Percentiles rank a stretch among this genome's conserved stretches.
These are phyloP conservation scores for Stromatinia cepivora DNA, from an alignment of 2,329 filamentous ascomycete species.

Conservation along the genomic window DNA sequence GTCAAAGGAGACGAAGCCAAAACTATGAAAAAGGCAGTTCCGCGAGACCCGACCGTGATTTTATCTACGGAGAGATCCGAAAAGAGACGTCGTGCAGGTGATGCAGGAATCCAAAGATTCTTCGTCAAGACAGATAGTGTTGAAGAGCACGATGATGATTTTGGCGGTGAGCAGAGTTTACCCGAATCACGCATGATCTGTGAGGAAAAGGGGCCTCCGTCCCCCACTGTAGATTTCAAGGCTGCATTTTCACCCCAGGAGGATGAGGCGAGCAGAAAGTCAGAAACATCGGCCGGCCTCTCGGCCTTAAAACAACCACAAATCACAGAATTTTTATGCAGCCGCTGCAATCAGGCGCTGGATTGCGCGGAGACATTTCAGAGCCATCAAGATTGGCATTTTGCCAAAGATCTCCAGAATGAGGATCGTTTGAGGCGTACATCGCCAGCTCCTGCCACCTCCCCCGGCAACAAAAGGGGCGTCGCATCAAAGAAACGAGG, in stretches of 20 bases:
- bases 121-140: conserved; percentile 37
- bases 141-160: conserved; percentile 37
- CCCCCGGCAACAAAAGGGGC: conserved; percentile 40
- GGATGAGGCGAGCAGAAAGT: conserved; percentile 39
- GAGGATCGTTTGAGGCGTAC: conserved; percentile 31
- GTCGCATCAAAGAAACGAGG: conserved; percentile 34
- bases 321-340: conserved; percentile 53
- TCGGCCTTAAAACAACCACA: conserved; percentile 41
- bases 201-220: conserved; percentile 25
- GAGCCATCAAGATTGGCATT: conserved; percentile 92
- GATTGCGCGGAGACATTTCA: conserved; percentile 57
- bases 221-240: conserved; percentile 13
- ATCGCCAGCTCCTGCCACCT: conserved; percentile 25
- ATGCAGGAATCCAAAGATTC: conserved; percentile 37
- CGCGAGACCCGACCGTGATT: conserved; percentile 27
- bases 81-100: conserved; percentile 40
- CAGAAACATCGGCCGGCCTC: conserved; percentile 27
- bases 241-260: conserved; percentile 26
- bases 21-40: conserved; percentile 45
- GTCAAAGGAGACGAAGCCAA: conserved; percentile 70
- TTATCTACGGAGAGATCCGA: conserved; percentile 34
- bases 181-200: conserved; percentile 25
- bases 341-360: conserved; percentile 64
- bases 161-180: conserved; percentile 36
- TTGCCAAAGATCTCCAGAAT: conserved; percentile 81